Evolutionary conservation across 2,329 filamentous ascomycete genomes (phyloP).

Genomic region (Penicillium sclerotigenum): DNA sequence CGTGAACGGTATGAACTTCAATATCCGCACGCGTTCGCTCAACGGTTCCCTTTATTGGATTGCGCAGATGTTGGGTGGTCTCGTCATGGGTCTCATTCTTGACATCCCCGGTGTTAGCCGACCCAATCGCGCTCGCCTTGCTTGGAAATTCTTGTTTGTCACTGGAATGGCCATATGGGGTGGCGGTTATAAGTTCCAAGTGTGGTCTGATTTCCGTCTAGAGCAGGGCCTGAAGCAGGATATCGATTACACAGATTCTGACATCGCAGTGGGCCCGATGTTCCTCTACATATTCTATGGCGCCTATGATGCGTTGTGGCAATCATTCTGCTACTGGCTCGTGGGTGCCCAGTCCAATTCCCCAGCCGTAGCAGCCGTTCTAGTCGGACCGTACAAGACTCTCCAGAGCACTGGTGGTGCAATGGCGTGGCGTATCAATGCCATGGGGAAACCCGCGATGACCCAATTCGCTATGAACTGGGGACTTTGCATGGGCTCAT

Average conservation of each 20-base stretch:
- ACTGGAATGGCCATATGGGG: constrained; percentile 56
- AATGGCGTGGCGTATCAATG: constrained; percentile 49
- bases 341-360: constrained; percentile 48
- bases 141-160: constrained; percentile 48
- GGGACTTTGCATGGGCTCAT: constrained; percentile 46
- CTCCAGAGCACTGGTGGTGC: constrained; percentile 46
- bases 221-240: constrained; percentile 43
- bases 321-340: constrained; percentile 63
- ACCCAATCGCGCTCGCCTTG: constrained; percentile 47
- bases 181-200: constrained; percentile 64
- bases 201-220: constrained; percentile 49
- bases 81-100: constrained; percentile 40
- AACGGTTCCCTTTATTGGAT: constrained; percentile 57
- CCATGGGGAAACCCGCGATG: constrained; percentile 36
- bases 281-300: constrained; percentile 71
- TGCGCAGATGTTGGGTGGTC: constrained; percentile 55
- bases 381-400: constrained; percentile 50
- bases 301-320: constrained; percentile 65
- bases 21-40: constrained; percentile 55
- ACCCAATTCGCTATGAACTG: constrained; percentile 48
- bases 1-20: constrained; percentile 56
- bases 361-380: constrained; percentile 41
- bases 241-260: constrained; percentile 49
- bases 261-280: constrained; percentile 59
- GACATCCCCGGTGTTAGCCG: constrained; percentile 47